Evolutionary conservation across 352 stramenopile genomes (phyloP), one percentile per base, ranked within the genome.

Genomic region (Phytophthora ohioensis): DNA sequence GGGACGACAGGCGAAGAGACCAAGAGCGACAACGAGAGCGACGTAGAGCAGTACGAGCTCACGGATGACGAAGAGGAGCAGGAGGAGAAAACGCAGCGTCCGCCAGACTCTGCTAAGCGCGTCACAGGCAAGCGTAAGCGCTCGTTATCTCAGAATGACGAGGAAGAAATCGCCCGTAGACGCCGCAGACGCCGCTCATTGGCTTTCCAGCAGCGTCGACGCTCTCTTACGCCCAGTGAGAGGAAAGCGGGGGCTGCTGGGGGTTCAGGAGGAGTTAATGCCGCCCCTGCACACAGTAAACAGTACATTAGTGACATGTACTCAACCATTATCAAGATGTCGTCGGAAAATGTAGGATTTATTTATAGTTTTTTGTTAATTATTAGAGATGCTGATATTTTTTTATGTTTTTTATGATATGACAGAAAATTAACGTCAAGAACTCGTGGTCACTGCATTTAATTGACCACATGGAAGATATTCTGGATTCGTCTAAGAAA

Each of bases 401-500:
- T 1, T 53, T 58, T 10, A 35, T 58, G 21, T 38, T 54, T 12
- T 63, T 36, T 32, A 36, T 55, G 54, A 87, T 64, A 13, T 34
- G 35, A 41, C 38, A 99, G 86, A 98, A 98, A 92, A 99, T 99
- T 77, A 99, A 98, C 73, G 91, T 95, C 39, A 97, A 97, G 64
- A 99, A 99, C 81, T 97, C 93, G 64, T 99, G 97, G 97, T 97
- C 91, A 51, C 82, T 99, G 55, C 87, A 98, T 58, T 71, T 99
- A 56, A 99, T 99, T 79, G 97, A 99, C 69, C 97, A 99, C 81
- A 99, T 99, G 88, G 92, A 98, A 59, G 93, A 98, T 52, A 96
- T 98, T 61, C 82, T 99, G 5, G 78, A 83, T 27, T 76, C 84
- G 41, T 84, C 82, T 38, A 80, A 85, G 55, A 73, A 67, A 54